Evolutionary conservation across 345 rosid genomes (phyloP).

Genomic region (Corymbia maculata): DNA sequence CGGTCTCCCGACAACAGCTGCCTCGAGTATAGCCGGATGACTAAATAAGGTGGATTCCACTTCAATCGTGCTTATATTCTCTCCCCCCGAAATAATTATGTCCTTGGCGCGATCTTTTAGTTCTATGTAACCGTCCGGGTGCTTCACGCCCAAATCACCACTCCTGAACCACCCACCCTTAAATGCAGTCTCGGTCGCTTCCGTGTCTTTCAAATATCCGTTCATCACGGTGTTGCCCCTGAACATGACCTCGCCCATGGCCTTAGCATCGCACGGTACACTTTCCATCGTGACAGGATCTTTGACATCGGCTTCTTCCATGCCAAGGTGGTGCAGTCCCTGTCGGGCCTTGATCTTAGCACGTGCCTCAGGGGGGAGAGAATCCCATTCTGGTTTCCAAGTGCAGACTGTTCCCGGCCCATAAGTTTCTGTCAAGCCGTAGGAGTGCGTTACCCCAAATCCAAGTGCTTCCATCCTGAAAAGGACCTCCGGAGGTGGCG

Average conservation of each 20-base stretch:
- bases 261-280: slow-evolving; percentile 52
- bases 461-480: slow-evolving; percentile 60
- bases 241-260: slow-evolving; percentile 68
- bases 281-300: slow-evolving; percentile 51
- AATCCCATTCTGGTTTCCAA: slow-evolving; percentile 76
- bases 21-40: slow-evolving; percentile 65
- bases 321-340: slow-evolving; percentile 50
- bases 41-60: slow-evolving; percentile 53
- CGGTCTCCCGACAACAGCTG: slow-evolving; percentile 68
- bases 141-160: slow-evolving; percentile 73
- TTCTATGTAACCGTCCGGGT: slow-evolving; percentile 64
- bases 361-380: slow-evolving; percentile 31
- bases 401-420: slow-evolving; percentile 65
- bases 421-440: slow-evolving; percentile 73
- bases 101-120: slow-evolving; percentile 72
- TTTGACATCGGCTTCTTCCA: slow-evolving; percentile 53
- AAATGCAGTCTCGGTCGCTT: slow-evolving; percentile 59
- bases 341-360: slow-evolving; percentile 60
- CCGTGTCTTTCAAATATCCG: slow-evolving; percentile 52
- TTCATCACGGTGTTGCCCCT: slow-evolving; percentile 81
- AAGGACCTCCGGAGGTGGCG: slow-evolving; percentile 59
- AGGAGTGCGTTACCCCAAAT: slow-evolving; percentile 42
- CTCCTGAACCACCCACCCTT: slow-evolving; percentile 61
- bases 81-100: slow-evolving; percentile 71
- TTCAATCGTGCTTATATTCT: slow-evolving; percentile 66